phyloP scores from a whole-genome alignment of 805 yeast species.

The Ogataea nonfermentans region DNA sequence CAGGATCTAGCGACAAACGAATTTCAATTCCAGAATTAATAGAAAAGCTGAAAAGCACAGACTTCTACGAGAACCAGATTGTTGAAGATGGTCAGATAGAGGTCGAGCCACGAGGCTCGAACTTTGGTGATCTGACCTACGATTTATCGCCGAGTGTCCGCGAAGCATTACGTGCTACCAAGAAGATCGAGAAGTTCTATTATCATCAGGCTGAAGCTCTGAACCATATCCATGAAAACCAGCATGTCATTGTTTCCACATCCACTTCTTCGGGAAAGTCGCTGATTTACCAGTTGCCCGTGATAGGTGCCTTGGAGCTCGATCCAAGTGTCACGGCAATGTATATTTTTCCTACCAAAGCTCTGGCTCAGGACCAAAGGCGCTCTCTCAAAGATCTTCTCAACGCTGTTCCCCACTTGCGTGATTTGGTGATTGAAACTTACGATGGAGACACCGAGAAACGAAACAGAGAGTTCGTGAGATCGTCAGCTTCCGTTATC shows the following conservation, averaged over 20 bases:
- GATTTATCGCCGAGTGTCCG: conserved; percentile 50
- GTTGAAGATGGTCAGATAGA: conserved; percentile 47
- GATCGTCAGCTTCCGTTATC: conserved; percentile 69
- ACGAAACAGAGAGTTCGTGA: conserved; percentile 49
- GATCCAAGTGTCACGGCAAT: conserved; percentile 60
- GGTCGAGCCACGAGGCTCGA: conserved; percentile 44
- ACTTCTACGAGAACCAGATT: conserved; percentile 64
- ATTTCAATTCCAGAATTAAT: conserved; percentile 46
- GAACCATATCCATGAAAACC: conserved; percentile 49
- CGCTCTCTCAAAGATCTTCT: conserved; percentile 67
- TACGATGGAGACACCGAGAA: conserved; percentile 92
- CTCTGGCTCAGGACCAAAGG: conserved; percentile 95
- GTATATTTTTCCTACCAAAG: conserved; percentile 94
- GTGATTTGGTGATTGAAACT: conserved; percentile 61
- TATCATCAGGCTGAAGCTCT: conserved; percentile 83
- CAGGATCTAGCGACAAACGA: conserved; percentile 28
- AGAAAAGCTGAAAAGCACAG: conserved; percentile 42
- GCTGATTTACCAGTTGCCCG: conserved; percentile 85
- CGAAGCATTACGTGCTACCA: conserved; percentile 48
- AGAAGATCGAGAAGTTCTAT: conserved; percentile 56
- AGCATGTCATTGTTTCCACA: conserved; percentile 85
- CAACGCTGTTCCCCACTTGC: conserved; percentile 44
- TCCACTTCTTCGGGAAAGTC: conserved; percentile 97
- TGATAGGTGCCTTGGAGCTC: conserved; percentile 48
- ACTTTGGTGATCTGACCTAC: conserved; percentile 41